Base-by-base conservation (phyloP, 164 flowering plant species). In the Vitis amurensis region DNA sequence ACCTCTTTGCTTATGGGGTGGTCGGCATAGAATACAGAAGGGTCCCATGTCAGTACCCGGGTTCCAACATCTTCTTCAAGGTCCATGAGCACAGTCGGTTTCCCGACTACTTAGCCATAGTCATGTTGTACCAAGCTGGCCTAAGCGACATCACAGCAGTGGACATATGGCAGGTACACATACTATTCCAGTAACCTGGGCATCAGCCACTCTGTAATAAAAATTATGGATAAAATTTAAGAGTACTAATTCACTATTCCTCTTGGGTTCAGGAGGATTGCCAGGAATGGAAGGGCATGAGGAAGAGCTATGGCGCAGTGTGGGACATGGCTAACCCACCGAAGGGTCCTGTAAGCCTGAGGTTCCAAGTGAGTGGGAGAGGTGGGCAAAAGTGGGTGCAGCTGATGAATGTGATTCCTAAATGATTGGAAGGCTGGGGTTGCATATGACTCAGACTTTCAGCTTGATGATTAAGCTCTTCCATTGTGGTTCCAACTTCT, bases 371-470 rank as follows among this genome's bases (percentile, higher is more conserved):
- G 59, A 77, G 72, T 49, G 85, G 81, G 13, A 67, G 61, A n/a
- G 81, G 63, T 7, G 91, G 83, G 15, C n/a, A 51, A n/a, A 80
- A 63, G 13, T 88, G 87, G 88, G 78, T 90, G 9, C 79, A 83
- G 70, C 72, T 83, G 19, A 68, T 69, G 13, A 76, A 71, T 61
- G 85, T 66, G 15, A 79, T 94, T 47, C 90, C 98, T 6, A 29
- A 61, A n/a, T 59, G 78, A 84, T 19, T 91, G 97, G 98, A 84
- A 89, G 75, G 82, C 85, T 57, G 96, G 97, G 27, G 86, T 65
- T 58, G 82, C 80, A 51, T 91, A 90, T 71, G 89, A 88, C 79
- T 74, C 95, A 2, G 30, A 57, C 55, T 60, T 90, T 61, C 86
- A 84, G 77, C 88, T 92, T 53, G 55, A 16, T 56, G 0, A 23